Evolutionary conservation across 2,329 filamentous ascomycete genomes (phyloP).

Genomic region (Knufia petricola): DNA sequence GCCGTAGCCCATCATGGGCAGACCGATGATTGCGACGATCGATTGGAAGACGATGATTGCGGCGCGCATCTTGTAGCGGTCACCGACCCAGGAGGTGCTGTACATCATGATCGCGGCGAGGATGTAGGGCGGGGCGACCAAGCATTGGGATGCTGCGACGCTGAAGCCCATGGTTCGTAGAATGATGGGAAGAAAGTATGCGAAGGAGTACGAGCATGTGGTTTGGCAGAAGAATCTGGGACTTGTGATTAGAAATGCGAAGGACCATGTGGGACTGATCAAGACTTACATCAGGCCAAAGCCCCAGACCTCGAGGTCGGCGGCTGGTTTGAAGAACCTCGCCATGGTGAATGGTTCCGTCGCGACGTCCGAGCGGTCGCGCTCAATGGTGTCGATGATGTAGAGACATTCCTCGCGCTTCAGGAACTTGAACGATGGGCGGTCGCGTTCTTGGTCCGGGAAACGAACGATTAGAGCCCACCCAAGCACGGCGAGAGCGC

Average conservation of each 20-base stretch:
- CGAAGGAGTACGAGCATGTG: slow-evolving; percentile 30
- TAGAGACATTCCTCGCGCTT: slow-evolving; percentile 18
- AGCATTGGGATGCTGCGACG: slow-evolving; percentile 56
- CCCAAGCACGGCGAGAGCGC: slow-evolving; percentile 21
- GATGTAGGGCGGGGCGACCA: slow-evolving; percentile 60
- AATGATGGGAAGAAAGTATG: slow-evolving; percentile 43
- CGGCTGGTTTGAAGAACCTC: slow-evolving; percentile 39
- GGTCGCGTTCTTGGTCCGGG: slow-evolving; percentile 25
- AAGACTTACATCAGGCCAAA: slow-evolving; percentile 46
- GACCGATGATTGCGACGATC: slow-evolving; percentile 55
- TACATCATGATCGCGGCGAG: slow-evolving; percentile 54
- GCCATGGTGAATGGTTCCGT: slow-evolving; percentile 38
- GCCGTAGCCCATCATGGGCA: slow-evolving; percentile 38
- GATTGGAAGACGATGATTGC: slow-evolving; percentile 58
- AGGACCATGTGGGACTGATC: too few species aligned
- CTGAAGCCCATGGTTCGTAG: slow-evolving; percentile 57
- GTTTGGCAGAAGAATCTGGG: too few species aligned
- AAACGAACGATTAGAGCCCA: slow-evolving; percentile 32
- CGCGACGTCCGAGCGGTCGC: slow-evolving; percentile 44
- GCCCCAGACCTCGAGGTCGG: slow-evolving; percentile 46
- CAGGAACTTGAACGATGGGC: slow-evolving; percentile 28
- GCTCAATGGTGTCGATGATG: slow-evolving; percentile 39
- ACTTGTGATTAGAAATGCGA: too few species aligned
- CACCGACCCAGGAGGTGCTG: slow-evolving; percentile 51
- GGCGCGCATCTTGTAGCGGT: slow-evolving; percentile 57